Evolutionary conservation across 78 protist genomes (phyloP).

Genomic region (Dictyostelium capitatum): DNA sequence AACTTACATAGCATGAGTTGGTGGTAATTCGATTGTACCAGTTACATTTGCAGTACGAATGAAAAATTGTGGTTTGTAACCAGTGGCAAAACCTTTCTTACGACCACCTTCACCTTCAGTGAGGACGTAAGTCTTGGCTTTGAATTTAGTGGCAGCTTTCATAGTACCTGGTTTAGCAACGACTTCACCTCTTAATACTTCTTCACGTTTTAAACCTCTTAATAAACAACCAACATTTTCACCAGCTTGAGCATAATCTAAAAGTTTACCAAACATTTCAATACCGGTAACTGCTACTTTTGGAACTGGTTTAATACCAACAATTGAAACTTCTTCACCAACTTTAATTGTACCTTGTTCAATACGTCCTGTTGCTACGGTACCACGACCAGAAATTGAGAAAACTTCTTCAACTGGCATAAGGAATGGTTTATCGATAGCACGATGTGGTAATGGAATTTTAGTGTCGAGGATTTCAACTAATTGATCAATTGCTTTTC

Average conservation of each 20-base stretch:
- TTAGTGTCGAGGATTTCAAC: conserved; percentile 90
- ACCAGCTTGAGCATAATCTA: conserved; percentile 95
- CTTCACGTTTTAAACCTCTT: conserved; percentile 95
- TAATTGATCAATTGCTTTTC: conserved; percentile 85
- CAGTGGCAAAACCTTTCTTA: conserved; percentile 93
- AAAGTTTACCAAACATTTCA: conserved; percentile 96
- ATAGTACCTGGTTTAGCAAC: conserved; percentile 87
- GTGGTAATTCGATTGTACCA: conserved; percentile 90
- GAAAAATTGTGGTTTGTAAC: conserved; percentile 95
- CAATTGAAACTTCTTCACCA: conserved; percentile 93
- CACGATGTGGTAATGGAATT: conserved; percentile 86
- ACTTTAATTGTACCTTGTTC: conserved; percentile 94
- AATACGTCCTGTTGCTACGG: conserved; percentile 97
- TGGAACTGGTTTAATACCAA: conserved; percentile 85
- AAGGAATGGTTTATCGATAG: conserved; percentile 95
- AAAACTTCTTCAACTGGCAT: conserved; percentile 96
- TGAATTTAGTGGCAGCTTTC: conserved; percentile 89
- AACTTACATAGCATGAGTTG: conserved; percentile 87
- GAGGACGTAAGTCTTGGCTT: conserved; percentile 95
- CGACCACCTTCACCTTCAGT: conserved; percentile 98
- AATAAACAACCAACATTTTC: conserved; percentile 96
- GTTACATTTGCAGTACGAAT: conserved; percentile 97
- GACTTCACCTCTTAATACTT: conserved; percentile 85
- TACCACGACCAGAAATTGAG: conserved; percentile 97
- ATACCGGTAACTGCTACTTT: conserved; percentile 91